A percentile compares a stretch with the other conserved stretches of the same genome.
Evolutionary conservation across 768 basidiomycete species (phyloP).

Genomic region (Pisolithus sp.): DNA sequence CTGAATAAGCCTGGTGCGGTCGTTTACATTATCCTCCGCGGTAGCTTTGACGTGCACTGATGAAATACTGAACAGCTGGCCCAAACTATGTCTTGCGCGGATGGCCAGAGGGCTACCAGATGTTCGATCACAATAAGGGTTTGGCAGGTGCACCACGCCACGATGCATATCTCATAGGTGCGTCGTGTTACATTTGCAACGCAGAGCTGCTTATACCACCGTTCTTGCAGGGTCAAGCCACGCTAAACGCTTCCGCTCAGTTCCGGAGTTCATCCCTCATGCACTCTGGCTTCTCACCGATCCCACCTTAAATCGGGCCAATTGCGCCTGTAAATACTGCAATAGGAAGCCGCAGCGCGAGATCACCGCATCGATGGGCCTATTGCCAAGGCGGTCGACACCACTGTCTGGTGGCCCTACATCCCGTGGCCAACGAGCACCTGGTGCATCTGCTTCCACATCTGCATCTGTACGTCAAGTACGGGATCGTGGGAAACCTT

Average conservation of each 20-base stretch:
- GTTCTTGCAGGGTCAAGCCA: conserved; percentile 32
- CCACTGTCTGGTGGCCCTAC: conserved; percentile 24
- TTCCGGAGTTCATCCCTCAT: conserved; percentile 83
- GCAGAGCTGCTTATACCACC: background rate
- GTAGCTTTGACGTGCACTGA: too few relatives aligned
- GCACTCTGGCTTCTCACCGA: conserved; percentile 72
- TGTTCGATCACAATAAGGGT: conserved; percentile 76
- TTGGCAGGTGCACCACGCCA: conserved; percentile 46
- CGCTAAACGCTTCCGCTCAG: conserved; percentile 61
- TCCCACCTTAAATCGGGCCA: conserved; percentile 35
- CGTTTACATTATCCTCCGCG: background rate
- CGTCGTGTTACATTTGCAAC: conserved; percentile 8
- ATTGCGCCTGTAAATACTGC: conserved; percentile 77
- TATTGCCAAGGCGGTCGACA: conserved; percentile 31
- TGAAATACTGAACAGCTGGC: conserved; percentile 32
- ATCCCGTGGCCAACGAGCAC: conserved; percentile 10
- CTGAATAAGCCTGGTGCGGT: conserved; percentile 47
- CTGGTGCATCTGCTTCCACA: conserved; percentile 13
- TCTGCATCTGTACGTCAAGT: conserved; percentile 7
- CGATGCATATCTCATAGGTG: conserved; percentile 77
- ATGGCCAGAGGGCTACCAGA: conserved; percentile 63
- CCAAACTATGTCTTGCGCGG: conserved; percentile 51
- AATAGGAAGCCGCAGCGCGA: conserved; percentile 60
- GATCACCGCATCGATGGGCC: conserved; percentile 56
- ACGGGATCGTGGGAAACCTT: conserved; percentile 29